These are phyloP conservation scores for Myxozyma kluyveri DNA, from an alignment of 805 yeast species.

Conservation along the genomic window DNA sequence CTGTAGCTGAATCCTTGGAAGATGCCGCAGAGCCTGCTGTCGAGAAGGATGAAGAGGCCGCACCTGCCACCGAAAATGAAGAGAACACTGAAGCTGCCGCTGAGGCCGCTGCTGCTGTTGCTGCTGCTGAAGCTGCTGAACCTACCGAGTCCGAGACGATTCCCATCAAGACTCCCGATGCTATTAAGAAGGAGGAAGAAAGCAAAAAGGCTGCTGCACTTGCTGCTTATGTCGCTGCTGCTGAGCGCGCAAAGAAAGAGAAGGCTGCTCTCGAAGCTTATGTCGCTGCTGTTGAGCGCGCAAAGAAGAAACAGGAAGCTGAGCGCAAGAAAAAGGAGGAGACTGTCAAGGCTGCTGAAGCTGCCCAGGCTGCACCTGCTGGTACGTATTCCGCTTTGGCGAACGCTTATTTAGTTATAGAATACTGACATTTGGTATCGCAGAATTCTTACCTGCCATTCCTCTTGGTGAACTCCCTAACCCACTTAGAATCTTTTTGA, in stretches of 20 bases:
- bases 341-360: conserved; percentile 1
- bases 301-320: conserved; percentile 5
- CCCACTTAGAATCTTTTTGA: conserved; percentile 22
- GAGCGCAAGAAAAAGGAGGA: conserved; percentile 1
- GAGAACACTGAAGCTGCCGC: too few species aligned
- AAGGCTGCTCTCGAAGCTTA: conserved; percentile 9
- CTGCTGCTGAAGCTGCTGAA: too few species aligned
- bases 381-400: not conserved
- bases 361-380: conserved; percentile 1
- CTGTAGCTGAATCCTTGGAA: conserved; percentile 7
- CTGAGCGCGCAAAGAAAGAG: conserved; percentile 12
- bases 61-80: not conserved
- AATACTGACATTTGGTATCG: conserved; percentile 1
- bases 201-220: conserved; percentile 13
- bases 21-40: not conserved
- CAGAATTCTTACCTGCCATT: conserved; percentile 11
- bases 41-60: not conserved
- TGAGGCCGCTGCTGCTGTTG: too few species aligned
- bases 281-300: conserved; percentile 13
- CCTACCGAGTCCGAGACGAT: too few species aligned
- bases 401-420: too few species aligned
- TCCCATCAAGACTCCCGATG: conserved; percentile 8
- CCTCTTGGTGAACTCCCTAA: conserved; percentile 18
- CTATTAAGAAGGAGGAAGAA: conserved; percentile 3
- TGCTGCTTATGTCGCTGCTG: conserved; percentile 14